Percentiles rank a stretch among this genome's conserved stretches.
phyloP scores from a whole-genome alignment of 129 eudicot genomes.

The Apium graveolens region DNA sequence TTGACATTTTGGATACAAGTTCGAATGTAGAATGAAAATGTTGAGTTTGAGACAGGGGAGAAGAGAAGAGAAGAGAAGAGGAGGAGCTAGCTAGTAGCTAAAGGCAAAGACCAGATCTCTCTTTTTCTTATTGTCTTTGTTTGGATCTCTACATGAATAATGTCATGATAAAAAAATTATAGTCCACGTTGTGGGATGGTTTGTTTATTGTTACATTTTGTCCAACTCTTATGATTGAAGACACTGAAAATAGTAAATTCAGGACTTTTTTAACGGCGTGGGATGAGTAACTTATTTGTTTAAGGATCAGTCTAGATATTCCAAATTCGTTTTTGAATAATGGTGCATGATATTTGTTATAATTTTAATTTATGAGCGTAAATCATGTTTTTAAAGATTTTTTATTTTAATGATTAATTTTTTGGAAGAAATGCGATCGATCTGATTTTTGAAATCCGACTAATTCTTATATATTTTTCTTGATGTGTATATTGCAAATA shows the following conservation, averaged over 20 bases:
- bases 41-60: background rate
- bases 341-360: too few relatives aligned
- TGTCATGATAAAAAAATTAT: slow-evolving; percentile 3
- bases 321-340: too few relatives aligned
- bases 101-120: background rate
- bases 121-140: background rate
- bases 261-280: background rate
- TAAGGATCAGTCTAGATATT: too few relatives aligned
- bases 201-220: slow-evolving; percentile 20
- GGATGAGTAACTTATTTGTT: background rate
- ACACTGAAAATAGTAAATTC: background rate
- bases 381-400: too few relatives aligned
- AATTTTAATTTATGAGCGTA: too few relatives aligned
- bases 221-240: slow-evolving; percentile 24
- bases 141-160: slow-evolving; percentile 3
- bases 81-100: background rate
- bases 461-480: too few relatives aligned
- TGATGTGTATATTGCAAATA: too few relatives aligned
- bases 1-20: slow-evolving; percentile 34
- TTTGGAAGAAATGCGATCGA: too few relatives aligned
- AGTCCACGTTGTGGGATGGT: slow-evolving; percentile 13
- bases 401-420: too few relatives aligned
- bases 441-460: too few relatives aligned
- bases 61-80: background rate
- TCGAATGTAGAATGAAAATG: background rate